Conservation (phyloP, 768 basidiomycete genomes). For the Amanita inopinata region DNA sequence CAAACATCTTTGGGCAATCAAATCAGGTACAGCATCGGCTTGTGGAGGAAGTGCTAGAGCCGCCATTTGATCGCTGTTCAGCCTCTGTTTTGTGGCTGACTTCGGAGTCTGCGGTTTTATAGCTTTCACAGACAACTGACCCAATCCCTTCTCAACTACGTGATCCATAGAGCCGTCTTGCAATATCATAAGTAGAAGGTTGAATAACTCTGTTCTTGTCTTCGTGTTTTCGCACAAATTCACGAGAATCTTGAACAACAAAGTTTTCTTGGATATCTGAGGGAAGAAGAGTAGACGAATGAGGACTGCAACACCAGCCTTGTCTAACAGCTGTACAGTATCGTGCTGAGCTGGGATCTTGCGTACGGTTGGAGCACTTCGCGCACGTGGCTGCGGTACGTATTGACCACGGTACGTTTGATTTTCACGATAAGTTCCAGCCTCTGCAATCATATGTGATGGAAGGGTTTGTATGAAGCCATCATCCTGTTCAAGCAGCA, state of each 20-base stretch:
- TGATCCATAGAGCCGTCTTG: constrained; percentile 95
- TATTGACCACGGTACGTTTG: constrained; percentile 24
- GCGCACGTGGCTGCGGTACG: constrained; percentile 21
- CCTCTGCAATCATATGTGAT: constrained; percentile 81
- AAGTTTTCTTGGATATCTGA: constrained; percentile 75
- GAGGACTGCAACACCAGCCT: constrained; percentile 76
- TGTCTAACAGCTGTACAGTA: constrained; percentile 89
- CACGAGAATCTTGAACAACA: constrained; percentile 82
- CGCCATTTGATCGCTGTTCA: constrained; percentile 39
- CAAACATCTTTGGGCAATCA: constrained; percentile 90
- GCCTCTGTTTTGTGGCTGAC: constrained; percentile 62
- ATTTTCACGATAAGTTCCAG: constrained; percentile 59
- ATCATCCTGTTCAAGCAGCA: constrained; percentile 83
- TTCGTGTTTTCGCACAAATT: constrained; percentile 94
- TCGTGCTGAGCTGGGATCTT: constrained; percentile 63
- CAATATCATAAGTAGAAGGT: constrained; percentile 84
- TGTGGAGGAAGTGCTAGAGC: constrained; percentile 42
- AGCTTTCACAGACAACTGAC: constrained; percentile 76
- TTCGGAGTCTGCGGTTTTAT: constrained; percentile 45
- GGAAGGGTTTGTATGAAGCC: constrained; percentile 75
- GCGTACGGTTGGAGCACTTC: constrained; percentile 26
- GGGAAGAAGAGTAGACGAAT: constrained; percentile 95
- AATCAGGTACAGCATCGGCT: constrained; percentile 80
- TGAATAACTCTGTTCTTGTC: constrained; percentile 88
- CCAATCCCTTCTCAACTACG: constrained; percentile 84